Evolutionary conservation across 495 filamentous ascomycete species (phyloP), one percentile per base, ranked within the genome.

Genomic region (Tuber magnatum): DNA sequence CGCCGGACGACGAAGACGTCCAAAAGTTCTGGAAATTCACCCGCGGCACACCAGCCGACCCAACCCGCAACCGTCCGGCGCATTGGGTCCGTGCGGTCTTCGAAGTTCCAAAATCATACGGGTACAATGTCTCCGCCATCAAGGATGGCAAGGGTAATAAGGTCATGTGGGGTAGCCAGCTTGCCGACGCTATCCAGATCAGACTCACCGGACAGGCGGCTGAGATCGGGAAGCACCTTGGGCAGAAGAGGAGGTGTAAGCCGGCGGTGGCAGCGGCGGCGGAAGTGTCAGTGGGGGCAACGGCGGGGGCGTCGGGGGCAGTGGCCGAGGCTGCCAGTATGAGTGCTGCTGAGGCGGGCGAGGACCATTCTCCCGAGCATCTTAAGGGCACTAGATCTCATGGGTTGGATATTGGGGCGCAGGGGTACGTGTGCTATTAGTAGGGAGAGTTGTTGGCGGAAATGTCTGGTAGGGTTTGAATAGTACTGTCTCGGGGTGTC

Each of bases 61-160:
- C 42, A 12, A 32, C 41, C 39, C 51, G n/a, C n/a, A 46, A 46
- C 44, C 39, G 22, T 35, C 46, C 32, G 6, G 74, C 46, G 24
- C 41, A 75, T 44, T 75, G 74, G 74, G 68, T 75, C 24, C 74
- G 74, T 24, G 69, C 74, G 46, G 74, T 75, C 40, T 75, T 75
- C 74, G 74, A 75, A 44, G 74, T 75, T 28, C 74, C 74, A 1
- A 3, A 42, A n/a, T 69, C 70, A 24, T 71, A 75, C 38, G 69
- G 24, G 24, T 75, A 75, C 74, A 56, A 61, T 41, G 74, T 75
- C 38, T 46, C 69, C 38, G 74, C 56, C 24, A 75, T 75, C 44
- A 51, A 75, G 74, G 74, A 75, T 70, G 38, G 61, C 14, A 61
- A 68, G 32, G 74, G 74, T 24, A 75, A 71, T 35, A 71, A 71